phyloP scores from a whole-genome alignment of 164 flowering plant genomes.

The Cinnamomum chago region DNA sequence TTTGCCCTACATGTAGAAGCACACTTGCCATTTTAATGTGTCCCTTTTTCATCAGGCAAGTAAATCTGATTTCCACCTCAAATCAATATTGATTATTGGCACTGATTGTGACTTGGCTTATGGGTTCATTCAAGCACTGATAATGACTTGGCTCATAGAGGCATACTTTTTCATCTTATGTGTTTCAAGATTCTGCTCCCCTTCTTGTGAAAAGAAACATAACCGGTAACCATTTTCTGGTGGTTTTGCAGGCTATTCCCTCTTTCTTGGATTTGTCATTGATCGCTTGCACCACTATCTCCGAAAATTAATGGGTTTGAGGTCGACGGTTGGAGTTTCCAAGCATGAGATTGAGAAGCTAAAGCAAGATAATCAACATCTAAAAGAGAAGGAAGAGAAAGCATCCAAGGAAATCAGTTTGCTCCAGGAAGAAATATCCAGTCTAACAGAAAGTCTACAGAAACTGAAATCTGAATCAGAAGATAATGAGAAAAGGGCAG shows the following conservation, averaged over 20 bases:
- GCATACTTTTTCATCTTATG: too few relatives aligned
- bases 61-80: too few relatives aligned
- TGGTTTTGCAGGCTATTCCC: constrained; percentile 58
- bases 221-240: background rate
- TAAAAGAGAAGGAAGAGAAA: constrained; percentile 68
- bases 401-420: constrained; percentile 43
- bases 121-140: too few relatives aligned
- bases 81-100: too few relatives aligned
- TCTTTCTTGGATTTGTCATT: constrained; percentile 79
- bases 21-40: background rate
- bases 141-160: too few relatives aligned
- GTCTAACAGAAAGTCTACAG: constrained; percentile 45
- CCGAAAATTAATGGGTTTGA: constrained; percentile 44
- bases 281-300: constrained; percentile 85
- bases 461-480: constrained; percentile 57
- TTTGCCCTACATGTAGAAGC: background rate
- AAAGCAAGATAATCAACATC: constrained; percentile 42
- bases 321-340: constrained; percentile 40
- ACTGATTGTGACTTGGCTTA: too few relatives aligned
- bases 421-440: constrained; percentile 51
- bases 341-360: constrained; percentile 65
- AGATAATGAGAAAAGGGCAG: constrained; percentile 61
- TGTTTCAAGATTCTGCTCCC: too few relatives aligned
- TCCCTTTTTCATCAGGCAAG: too few relatives aligned
- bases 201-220: constrained; percentile 31